Evolutionary conservation across 2,329 filamentous ascomycete genomes (phyloP).

Genomic region (Hymenoscyphus repandus): DNA sequence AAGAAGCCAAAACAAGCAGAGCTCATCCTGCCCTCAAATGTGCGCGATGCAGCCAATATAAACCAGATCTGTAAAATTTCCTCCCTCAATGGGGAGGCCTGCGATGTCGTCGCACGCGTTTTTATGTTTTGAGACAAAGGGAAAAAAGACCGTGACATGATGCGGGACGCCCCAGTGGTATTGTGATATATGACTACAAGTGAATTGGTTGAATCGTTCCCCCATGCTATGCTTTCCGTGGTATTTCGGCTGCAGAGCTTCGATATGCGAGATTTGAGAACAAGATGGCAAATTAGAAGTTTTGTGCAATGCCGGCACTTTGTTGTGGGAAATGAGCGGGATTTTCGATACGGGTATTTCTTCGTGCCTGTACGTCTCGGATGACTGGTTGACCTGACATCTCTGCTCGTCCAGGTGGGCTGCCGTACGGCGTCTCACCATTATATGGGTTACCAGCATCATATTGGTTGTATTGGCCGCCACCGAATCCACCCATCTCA

Average conservation of each 20-base stretch:
- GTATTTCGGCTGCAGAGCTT: constrained; percentile 4
- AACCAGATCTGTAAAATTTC: not conserved
- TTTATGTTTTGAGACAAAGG: constrained; percentile 14
- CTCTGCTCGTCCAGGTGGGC: constrained; percentile 37
- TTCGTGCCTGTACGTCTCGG: constrained; percentile 82
- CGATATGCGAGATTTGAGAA: constrained; percentile 14
- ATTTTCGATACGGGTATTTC: constrained; percentile 93
- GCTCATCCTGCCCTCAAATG: constrained; percentile 4
- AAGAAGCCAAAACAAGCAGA: constrained; percentile 6
- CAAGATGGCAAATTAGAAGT: constrained; percentile 58
- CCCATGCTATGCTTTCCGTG: constrained; percentile 7
- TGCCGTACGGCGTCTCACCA: constrained; percentile 36
- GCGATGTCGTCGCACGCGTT: not conserved
- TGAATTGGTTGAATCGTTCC: constrained; percentile 6
- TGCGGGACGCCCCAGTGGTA: constrained; percentile 22
- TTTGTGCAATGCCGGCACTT: constrained; percentile 92
- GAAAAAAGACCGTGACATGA: constrained; percentile 14
- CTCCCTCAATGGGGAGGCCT: not conserved
- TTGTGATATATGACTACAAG: constrained; percentile 24
- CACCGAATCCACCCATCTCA: constrained; percentile 43
- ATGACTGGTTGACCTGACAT: constrained; percentile 69
- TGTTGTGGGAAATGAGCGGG: constrained; percentile 85
- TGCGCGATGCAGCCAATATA: not conserved
- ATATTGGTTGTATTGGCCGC: constrained; percentile 55
- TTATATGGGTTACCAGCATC: constrained; percentile 51